Percentiles rank a stretch among this genome's conserved stretches.
These are phyloP conservation scores for Fraxinus quadrangulata DNA, from an alignment of 257 asterid species.

Conservation along the genomic window DNA sequence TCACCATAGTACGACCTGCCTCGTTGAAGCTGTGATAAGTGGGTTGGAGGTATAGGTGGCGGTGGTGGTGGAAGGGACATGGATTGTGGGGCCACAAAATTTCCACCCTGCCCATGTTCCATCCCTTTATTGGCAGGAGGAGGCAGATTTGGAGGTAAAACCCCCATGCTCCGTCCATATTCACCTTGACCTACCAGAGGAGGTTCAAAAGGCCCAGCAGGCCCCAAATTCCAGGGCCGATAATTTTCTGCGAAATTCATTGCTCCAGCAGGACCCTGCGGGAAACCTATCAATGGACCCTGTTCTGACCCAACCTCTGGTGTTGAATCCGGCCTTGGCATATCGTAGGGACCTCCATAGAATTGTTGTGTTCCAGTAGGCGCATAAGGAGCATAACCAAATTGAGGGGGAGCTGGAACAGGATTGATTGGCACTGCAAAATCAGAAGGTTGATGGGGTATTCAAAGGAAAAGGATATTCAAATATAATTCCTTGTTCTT, in stretches of 20 bases:
- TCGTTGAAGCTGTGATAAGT: constrained; percentile 46
- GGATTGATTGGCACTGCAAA: constrained; percentile 52
- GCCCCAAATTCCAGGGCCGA: constrained; percentile 74
- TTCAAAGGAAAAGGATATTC: constrained; percentile 22
- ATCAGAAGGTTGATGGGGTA: constrained; percentile 36
- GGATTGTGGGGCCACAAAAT: constrained; percentile 48
- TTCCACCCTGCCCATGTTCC: constrained; percentile 37
- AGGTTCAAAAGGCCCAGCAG: constrained; percentile 56
- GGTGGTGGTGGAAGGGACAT: constrained; percentile 48
- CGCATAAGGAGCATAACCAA: constrained; percentile 60
- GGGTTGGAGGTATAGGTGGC: constrained; percentile 56
- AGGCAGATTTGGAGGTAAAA: constrained; percentile 32
- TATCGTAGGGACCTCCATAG: constrained; percentile 63
- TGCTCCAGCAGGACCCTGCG: constrained; percentile 62
- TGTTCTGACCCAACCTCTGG: constrained; percentile 70
- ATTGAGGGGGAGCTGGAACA: constrained; percentile 59
- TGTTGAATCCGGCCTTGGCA: constrained; percentile 56
- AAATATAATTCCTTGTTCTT: constrained; percentile 30
- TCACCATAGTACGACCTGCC: constrained; percentile 66
- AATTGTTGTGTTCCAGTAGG: constrained; percentile 70
- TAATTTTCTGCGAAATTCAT: constrained; percentile 59
- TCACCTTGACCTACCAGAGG: constrained; percentile 56
- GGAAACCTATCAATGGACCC: constrained; percentile 63
- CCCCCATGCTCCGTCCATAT: constrained; percentile 40
- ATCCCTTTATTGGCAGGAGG: constrained; percentile 37